Evolutionary conservation across 805 yeast species (phyloP).

Genomic region (Dipodascus albidus): DNA sequence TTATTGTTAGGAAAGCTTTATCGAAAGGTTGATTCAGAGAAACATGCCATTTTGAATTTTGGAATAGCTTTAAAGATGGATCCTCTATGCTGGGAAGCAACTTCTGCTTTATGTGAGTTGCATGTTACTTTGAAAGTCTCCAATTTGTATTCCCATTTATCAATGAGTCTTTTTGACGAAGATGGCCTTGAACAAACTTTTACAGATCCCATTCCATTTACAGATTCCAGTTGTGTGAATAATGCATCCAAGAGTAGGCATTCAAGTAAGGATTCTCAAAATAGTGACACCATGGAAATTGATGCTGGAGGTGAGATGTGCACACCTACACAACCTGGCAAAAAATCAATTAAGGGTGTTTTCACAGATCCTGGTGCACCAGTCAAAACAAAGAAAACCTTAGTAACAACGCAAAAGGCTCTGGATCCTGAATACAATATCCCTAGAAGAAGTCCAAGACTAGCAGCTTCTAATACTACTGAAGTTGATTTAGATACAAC

Average conservation of each 20-base stretch:
- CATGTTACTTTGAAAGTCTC: conserved; percentile 60
- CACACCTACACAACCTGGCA: neutral
- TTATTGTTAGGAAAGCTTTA: conserved; percentile 62
- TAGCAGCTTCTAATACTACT: conserved; percentile 80
- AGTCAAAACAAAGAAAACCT: neutral
- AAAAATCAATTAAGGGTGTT: neutral
- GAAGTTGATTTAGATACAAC: conserved; percentile 67
- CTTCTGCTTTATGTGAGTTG: conserved; percentile 57
- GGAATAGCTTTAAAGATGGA: conserved; percentile 59
- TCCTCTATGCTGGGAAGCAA: conserved; percentile 81
- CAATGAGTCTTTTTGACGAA: neutral
- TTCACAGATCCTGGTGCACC: neutral
- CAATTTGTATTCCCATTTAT: conserved; percentile 14
- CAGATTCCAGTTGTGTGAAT: conserved; percentile 8
- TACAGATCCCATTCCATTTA: conserved; percentile 1
- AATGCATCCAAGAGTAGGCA: neutral
- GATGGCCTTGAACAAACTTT: neutral
- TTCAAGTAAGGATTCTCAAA: neutral
- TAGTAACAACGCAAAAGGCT: neutral
- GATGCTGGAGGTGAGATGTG: neutral
- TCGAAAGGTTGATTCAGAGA: conserved; percentile 42
- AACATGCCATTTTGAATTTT: conserved; percentile 56
- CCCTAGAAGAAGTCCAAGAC: conserved; percentile 47
- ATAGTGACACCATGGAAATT: neutral
- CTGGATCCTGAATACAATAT: neutral